Conservation (phyloP, 192 early-diverging fungal genomes). For the Dispira parvispora region DNA sequence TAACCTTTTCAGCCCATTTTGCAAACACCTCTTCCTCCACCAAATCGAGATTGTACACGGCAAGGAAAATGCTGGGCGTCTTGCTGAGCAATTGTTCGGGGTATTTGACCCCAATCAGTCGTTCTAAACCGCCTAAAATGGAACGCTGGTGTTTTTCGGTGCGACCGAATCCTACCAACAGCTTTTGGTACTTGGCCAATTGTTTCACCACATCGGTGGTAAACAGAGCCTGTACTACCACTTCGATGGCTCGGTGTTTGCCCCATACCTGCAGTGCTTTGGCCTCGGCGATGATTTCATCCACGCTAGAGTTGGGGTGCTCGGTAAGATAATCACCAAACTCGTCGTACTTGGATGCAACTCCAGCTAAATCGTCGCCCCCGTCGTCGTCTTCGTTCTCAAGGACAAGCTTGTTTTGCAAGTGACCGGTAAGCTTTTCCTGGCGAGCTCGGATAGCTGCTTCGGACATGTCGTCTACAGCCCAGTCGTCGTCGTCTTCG, state of each 20-base stretch:
- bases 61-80: slow-evolving; percentile 65
- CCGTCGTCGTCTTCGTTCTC: slow-evolving; percentile 37
- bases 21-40: slow-evolving; percentile 79
- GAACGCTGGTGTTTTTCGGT: slow-evolving; percentile 76
- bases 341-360: slow-evolving; percentile 44
- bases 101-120: slow-evolving; percentile 44
- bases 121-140: slow-evolving; percentile 81
- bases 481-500: slow-evolving; percentile 62
- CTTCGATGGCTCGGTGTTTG: slow-evolving; percentile 63
- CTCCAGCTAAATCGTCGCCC: slow-evolving; percentile 33
- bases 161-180: slow-evolving; percentile 57
- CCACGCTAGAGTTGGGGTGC: slow-evolving; percentile 36
- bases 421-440: slow-evolving; percentile 37
- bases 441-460: slow-evolving; percentile 62
- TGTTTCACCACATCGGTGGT: slow-evolving; percentile 38
- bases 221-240: slow-evolving; percentile 74
- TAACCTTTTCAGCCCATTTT: slow-evolving; percentile 77
- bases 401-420: slow-evolving; percentile 25
- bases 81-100: slow-evolving; percentile 39
- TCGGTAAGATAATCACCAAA: slow-evolving; percentile 60
- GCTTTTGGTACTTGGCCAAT: slow-evolving; percentile 44
- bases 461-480: slow-evolving; percentile 48
- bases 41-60: slow-evolving; percentile 78
- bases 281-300: slow-evolving; percentile 62
- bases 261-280: slow-evolving; percentile 51